Evolutionary conservation across 441 rosid species (phyloP).

Genomic region (Populus hybrid): DNA sequence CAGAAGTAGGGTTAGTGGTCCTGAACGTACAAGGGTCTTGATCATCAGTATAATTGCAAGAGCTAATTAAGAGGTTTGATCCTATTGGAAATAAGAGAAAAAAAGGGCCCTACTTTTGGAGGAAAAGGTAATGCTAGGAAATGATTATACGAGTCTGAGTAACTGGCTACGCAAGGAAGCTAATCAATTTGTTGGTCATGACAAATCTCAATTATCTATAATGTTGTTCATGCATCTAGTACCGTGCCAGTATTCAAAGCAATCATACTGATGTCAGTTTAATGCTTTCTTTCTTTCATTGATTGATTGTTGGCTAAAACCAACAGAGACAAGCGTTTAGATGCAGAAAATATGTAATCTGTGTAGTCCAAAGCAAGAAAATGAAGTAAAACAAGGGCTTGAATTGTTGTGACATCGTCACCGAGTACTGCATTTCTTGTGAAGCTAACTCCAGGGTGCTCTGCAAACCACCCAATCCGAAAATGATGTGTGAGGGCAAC

Average conservation of each 20-base stretch:
- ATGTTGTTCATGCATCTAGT: neutral
- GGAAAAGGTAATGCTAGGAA: neutral
- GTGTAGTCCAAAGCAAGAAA: neutral
- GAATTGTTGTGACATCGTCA: neutral
- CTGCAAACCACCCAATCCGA: too few relatives aligned
- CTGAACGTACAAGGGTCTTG: constrained; percentile 10
- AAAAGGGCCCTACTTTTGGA: neutral
- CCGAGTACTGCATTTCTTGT: too few relatives aligned
- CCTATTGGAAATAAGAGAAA: neutral
- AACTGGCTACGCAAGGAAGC: neutral
- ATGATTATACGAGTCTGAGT: constrained; percentile 3
- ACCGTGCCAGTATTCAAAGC: neutral
- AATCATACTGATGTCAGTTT: neutral
- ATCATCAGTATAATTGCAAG: neutral
- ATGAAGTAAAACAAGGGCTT: neutral
- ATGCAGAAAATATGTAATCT: neutral
- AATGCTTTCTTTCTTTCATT: neutral
- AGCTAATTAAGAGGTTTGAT: neutral
- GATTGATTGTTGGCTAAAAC: neutral
- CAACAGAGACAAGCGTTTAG: neutral
- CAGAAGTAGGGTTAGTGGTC: constrained; percentile 6
- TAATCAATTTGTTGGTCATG: neutral
- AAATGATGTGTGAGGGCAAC: too few relatives aligned
- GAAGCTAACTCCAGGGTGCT: too few relatives aligned
- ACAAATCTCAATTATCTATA: neutral